Evolutionary conservation across 1,284 basidiomycete genomes (phyloP), one percentile per base, ranked within the genome.

Genomic region (Naganishia albida): DNA sequence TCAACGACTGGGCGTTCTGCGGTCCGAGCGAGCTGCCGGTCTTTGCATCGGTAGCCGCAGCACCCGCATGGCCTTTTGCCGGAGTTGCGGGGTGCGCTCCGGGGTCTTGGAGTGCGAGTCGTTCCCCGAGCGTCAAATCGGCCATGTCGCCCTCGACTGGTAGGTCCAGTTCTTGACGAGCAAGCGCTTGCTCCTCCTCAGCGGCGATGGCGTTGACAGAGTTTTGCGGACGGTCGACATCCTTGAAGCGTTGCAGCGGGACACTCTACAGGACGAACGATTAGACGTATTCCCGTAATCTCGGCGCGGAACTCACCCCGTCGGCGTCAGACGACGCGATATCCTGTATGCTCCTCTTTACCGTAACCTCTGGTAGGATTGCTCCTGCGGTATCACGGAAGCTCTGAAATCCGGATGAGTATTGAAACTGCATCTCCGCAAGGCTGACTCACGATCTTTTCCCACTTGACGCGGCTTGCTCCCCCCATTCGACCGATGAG

Each of bases 41-140:
- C 26, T 60, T 52, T 44, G 42, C 54, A 20, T 64, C 62, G 3
- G 70, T 53, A 3, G 68, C 63, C 3, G 70, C 72, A 0, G 65
- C 65, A 2, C 74, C 75, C 12, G 72, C 69, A 1, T 70, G 70
- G 8, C 74, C 75, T 26, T 71, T 72, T 60, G 70, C 72, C 71
- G 49, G 80, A 78, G 40, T 77, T 77, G 64, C 86, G 85, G 50
- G 85, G 83, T 23, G 89, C 78, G 16, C 43, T 46, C 59, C 63
- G 28, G 65, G 65, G 18, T 66, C 65, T 23, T 66, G 57, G 57
- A 68, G 54, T 1, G 89, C 88, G 43, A 95, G 82, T 34, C 92
- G 85, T 77, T 96, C 90, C 18, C 92, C 93, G 1, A 96, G 84
- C 51, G 89, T 91, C 28, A 93, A 84, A 77, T 96, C 93, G 3